Percentiles rank a stretch among this genome's conserved stretches.
These are phyloP conservation scores for Fusarium anthophilum DNA, from an alignment of 2,329 filamentous ascomycete species.

Conservation along the genomic window DNA sequence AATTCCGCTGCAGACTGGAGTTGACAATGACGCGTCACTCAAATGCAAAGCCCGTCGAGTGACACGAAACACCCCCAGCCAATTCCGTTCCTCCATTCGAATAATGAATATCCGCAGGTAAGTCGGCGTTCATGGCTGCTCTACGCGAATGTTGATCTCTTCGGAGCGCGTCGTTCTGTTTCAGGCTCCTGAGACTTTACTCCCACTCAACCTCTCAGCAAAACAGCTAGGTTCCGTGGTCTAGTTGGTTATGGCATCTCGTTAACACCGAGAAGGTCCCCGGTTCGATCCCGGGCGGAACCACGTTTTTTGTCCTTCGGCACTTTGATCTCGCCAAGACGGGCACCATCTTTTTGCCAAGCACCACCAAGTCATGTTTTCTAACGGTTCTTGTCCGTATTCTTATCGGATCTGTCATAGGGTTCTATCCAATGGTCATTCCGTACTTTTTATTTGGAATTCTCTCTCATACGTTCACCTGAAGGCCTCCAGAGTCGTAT, in stretches of 20 bases:
- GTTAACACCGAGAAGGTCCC: constrained; percentile 24
- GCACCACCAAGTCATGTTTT: neutral
- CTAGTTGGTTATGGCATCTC: constrained; percentile 23
- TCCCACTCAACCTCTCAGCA: fast-evolving
- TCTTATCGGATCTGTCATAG: neutral
- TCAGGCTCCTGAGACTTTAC: neutral
- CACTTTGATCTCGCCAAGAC: neutral
- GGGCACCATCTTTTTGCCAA: neutral
- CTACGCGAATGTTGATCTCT: neutral
- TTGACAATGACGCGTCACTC: neutral
- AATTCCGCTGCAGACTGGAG: neutral
- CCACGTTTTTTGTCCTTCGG: neutral
- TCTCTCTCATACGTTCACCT: no score
- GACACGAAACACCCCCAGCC: neutral
- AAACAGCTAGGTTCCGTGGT: constrained; percentile 5
- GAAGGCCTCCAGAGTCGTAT: no score
- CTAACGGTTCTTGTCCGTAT: neutral
- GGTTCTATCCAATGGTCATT: neutral
- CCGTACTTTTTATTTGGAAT: neutral
- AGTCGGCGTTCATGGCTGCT: neutral
- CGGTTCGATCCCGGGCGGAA: constrained; percentile 20
- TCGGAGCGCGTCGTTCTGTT: fast-evolving
- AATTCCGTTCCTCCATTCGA: neutral
- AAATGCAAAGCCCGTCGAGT: no score
- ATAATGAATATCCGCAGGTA: neutral